Conservation (phyloP, 2,329 filamentous ascomycete species). For the Graphium sp. region DNA sequence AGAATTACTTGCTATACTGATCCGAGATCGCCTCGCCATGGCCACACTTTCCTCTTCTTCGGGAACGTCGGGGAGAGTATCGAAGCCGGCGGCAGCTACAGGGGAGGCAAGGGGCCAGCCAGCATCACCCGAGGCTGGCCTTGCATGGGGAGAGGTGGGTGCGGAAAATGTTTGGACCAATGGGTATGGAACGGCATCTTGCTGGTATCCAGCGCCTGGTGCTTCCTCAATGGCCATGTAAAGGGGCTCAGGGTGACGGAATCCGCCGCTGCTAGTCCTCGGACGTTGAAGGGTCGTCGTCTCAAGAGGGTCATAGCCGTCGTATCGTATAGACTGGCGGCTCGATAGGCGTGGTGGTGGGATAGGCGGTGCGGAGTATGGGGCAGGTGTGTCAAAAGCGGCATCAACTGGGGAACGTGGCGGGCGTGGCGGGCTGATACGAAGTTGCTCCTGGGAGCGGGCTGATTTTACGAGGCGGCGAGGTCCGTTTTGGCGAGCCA, state of each 20-base stretch:
- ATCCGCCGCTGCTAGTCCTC: constrained; percentile 21
- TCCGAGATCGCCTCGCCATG: constrained; percentile 18
- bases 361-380: constrained; percentile 17
- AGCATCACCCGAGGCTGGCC: constrained; percentile 14
- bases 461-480: constrained; percentile 22
- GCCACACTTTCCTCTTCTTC: constrained; percentile 41
- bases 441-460: constrained; percentile 32
- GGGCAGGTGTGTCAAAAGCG: constrained; percentile 12
- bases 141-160: too few species aligned
- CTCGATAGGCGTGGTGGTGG: constrained; percentile 39
- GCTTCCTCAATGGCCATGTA: constrained; percentile 3
- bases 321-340: constrained; percentile 27
- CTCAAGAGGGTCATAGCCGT: constrained; percentile 20
- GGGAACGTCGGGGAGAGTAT: constrained; percentile 38
- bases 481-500: constrained; percentile 10
- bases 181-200: too few species aligned
- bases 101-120: constrained; percentile 21
- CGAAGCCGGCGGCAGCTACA: constrained; percentile 8
- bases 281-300: constrained; percentile 21
- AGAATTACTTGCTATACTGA: constrained; percentile 27
- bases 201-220: too few species aligned
- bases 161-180: too few species aligned
- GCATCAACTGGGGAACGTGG: constrained; percentile 27
- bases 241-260: constrained; percentile 27
- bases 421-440: constrained; percentile 28